Percentiles rank a stretch among this genome's conserved stretches.
phyloP scores from a whole-genome alignment of 2,329 filamentous ascomycete species.

The Xylaria sp. region DNA sequence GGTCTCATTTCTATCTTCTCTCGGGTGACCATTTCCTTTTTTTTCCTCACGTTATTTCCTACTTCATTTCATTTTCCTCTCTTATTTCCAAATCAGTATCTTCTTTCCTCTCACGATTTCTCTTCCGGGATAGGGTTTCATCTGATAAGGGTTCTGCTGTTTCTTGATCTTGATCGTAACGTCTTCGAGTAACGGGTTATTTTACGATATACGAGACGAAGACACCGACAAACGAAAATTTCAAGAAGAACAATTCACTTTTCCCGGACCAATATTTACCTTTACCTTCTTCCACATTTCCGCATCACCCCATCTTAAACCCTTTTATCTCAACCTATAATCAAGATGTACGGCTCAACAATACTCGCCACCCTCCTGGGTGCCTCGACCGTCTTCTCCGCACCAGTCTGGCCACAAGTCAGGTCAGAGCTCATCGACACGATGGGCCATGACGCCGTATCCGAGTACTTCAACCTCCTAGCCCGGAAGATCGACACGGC shows the following conservation, averaged over 20 bases:
- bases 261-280: conserved; percentile 1
- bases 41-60: conserved; percentile 27
- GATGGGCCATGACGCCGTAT: conserved; percentile 53
- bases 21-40: conserved; percentile 30
- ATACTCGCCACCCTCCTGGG: conserved; percentile 54
- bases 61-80: conserved; percentile 17
- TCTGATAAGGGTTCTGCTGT: conserved; percentile 33
- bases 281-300: conserved; percentile 8
- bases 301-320: conserved; percentile 17
- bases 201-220: not conserved
- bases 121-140: conserved; percentile 28
- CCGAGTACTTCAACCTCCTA: conserved; percentile 66
- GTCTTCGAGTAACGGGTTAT: not conserved
- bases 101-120: conserved; percentile 12
- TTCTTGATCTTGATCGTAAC: conserved; percentile 9
- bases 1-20: conserved; percentile 25
- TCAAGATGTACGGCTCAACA: conserved; percentile 57
- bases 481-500: conserved; percentile 59
- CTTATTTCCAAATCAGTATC: conserved; percentile 4
- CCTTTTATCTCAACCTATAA: not conserved
- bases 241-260: conserved; percentile 1
- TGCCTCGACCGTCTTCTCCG: conserved; percentile 50
- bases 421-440: conserved; percentile 48
- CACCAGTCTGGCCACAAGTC: conserved; percentile 54
- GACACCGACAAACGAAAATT: not conserved